A percentile compares a stretch with the other conserved stretches of the same genome.
phyloP scores from a whole-genome alignment of 495 filamentous ascomycete species.

The Lichina pygmaea region DNA sequence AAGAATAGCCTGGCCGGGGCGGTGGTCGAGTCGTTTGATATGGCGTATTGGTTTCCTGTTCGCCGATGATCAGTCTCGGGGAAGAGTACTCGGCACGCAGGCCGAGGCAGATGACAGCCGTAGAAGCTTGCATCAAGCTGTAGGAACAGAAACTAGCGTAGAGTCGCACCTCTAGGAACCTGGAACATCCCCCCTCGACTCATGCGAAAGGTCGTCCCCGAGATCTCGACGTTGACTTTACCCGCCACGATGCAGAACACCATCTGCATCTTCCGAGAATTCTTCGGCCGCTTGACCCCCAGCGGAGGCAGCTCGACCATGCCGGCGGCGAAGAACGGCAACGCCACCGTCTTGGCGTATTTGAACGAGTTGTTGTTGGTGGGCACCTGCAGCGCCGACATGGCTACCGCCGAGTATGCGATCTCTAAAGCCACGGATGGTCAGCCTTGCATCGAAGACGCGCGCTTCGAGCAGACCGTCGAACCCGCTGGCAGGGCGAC shows the following conservation, averaged over 20 bases:
- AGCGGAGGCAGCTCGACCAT: slow-evolving; percentile 69
- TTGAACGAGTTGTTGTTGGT: slow-evolving; percentile 34
- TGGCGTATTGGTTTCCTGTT: slow-evolving; percentile 11
- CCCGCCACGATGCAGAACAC: slow-evolving; percentile 72
- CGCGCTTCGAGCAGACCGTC: background rate
- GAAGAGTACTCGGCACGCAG: background rate
- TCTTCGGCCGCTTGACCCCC: slow-evolving; percentile 64
- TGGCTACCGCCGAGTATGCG: slow-evolving; percentile 46
- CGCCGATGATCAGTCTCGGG: background rate
- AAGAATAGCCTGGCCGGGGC: slow-evolving; percentile 10
- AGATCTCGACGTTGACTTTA: slow-evolving; percentile 46
- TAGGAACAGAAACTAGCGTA: slow-evolving; percentile 2
- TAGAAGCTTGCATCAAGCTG: background rate
- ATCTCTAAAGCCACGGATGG: slow-evolving; percentile 23
- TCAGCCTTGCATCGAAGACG: background rate
- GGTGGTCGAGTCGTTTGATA: slow-evolving; percentile 8
- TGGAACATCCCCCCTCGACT: slow-evolving; percentile 73
- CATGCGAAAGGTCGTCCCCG: slow-evolving; percentile 60
- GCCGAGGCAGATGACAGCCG: background rate
- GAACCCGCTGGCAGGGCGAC: background rate
- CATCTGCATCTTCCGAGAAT: slow-evolving; percentile 81
- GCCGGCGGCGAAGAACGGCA: slow-evolving; percentile 65
- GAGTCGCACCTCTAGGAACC: slow-evolving; percentile 58
- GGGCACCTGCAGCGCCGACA: slow-evolving; percentile 48
- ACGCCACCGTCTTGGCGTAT: slow-evolving; percentile 64